Evolutionary conservation across 1,284 basidiomycete genomes (phyloP), one percentile per base, ranked within the genome.

Genomic region (Cutaneotrichosporon cyanovorans): DNA sequence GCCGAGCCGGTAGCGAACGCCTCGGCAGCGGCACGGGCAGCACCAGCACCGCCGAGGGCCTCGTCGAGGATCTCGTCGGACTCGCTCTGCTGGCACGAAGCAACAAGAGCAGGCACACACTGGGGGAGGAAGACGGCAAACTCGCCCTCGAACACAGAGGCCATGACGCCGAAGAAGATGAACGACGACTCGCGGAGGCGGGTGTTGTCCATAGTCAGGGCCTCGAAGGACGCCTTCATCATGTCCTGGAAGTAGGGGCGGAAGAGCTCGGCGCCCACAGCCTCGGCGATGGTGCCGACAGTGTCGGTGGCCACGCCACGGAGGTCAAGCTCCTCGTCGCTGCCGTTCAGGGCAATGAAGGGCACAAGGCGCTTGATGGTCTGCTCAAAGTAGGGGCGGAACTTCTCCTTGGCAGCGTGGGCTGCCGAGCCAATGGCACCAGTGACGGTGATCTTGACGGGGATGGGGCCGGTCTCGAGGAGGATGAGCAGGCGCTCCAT

Each of bases 231-330:
- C 60, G 90, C 83, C 68, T 84, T 84, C 93, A 99, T 97, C 78
- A 96, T 82, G 51, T 91, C 84, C 36, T 84, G 78, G 77, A 96
- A 93, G 79, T 88, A 98, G 19, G 92, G 93, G 33, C 87, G 78
- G 84, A 98, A 99, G 25, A 82, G 76, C 21, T 98, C 91, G 66
- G 84, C 82, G 57, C 95, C 95, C 43, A 98, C 89, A 14, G 95
- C 91, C 73, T 97, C 95, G 30, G 93, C 89, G 59, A 99, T 89
- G 0, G 95, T 98, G 50, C 95, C 95, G 55, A 97, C 84, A 31
- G 95, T 91, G 74, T 98, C 95, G 80, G 95, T 96, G 21, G 93
- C 86, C 66, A 97, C 95, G 36, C 95, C 95, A 53, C 95, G 87
- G 36, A 99, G 80, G 64, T 98, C 92, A 58, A 73, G 72, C 58